A percentile compares a stretch with the other conserved stretches of the same genome.
Conservation (phyloP, 352 stramenopile species). For the Aphanomyces cochlioides region DNA sequence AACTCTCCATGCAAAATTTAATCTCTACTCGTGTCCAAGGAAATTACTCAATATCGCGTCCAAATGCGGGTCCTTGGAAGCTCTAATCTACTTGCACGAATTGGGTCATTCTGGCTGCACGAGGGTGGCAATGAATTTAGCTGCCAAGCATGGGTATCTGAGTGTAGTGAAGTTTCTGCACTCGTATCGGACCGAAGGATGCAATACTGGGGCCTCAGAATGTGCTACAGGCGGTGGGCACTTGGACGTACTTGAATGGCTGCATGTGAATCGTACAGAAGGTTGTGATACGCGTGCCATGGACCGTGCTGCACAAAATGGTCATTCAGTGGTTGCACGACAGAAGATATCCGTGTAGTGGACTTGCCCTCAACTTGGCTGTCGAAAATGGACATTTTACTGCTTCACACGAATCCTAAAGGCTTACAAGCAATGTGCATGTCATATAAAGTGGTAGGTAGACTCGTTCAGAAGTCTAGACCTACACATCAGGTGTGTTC, state of each 20-base stretch:
- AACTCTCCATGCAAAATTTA: not conserved
- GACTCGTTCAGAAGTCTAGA: too few relatives aligned
- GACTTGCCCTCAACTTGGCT: too few relatives aligned
- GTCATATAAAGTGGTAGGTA: too few relatives aligned
- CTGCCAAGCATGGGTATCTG: not conserved
- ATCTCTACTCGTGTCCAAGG: not conserved
- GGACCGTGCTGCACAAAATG: not conserved
- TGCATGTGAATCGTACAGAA: not conserved
- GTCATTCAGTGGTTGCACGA: not conserved
- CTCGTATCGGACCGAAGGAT: constrained; percentile 2
- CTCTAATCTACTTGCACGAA: not conserved
- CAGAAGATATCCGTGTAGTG: too few relatives aligned
- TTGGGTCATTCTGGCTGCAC: not conserved
- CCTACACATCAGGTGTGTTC: too few relatives aligned
- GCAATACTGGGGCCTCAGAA: not conserved
- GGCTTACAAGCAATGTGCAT: too few relatives aligned
- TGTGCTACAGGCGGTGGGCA: not conserved
- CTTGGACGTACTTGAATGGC: not conserved
- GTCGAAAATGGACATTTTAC: too few relatives aligned
- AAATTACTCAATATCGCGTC: not conserved
- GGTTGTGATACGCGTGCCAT: not conserved
- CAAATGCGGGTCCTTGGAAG: not conserved
- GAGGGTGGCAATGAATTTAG: not conserved
- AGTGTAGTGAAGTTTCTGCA: not conserved
- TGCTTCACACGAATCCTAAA: too few relatives aligned